Percentiles rank a stretch among this genome's conserved stretches.
Conservation (phyloP, 2,329 filamentous ascomycete species). For the Blumeriella jaapii region DNA sequence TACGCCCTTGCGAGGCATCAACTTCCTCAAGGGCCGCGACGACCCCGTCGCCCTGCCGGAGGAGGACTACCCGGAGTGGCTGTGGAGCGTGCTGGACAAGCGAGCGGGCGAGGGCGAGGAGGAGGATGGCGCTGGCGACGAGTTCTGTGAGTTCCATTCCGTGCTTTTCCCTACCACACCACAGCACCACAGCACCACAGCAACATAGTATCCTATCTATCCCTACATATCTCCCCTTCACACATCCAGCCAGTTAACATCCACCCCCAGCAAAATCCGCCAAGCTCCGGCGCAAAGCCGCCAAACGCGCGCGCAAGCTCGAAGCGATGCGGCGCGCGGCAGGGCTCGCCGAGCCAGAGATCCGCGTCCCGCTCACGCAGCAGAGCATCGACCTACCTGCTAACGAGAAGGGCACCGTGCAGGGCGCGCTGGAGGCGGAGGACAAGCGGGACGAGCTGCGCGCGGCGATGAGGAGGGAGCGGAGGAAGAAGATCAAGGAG, state of each 20-base stretch:
- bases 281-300: conserved; percentile 63
- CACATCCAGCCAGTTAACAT: conserved; percentile 4
- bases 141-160: conserved; percentile 70
- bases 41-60: conserved; percentile 68
- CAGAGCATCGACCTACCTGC: conserved; percentile 65
- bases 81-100: conserved; percentile 61
- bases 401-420: conserved; percentile 22
- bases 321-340: conserved; percentile 51
- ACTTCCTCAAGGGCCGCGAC: conserved; percentile 60
- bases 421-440: conserved; percentile 34
- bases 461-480: conserved; percentile 61
- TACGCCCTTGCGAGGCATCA: conserved; percentile 60
- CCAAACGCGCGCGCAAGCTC: conserved; percentile 46
- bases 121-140: conserved; percentile 49
- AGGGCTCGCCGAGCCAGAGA: conserved; percentile 50
- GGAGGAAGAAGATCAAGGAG: conserved; percentile 72
- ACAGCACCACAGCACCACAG: too few species aligned
- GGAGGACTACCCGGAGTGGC: conserved; percentile 67
- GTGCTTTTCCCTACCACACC: too few species aligned
- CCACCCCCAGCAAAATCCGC: conserved; percentile 61
- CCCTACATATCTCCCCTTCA: too few species aligned
- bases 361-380: conserved; percentile 64
- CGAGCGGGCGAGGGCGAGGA: conserved; percentile 41
- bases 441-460: conserved; percentile 50
- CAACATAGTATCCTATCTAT: too few species aligned